A percentile compares a stretch with the other conserved stretches of the same genome.
phyloP scores from a whole-genome alignment of 2,329 filamentous ascomycete species.

The Fusarium caatingaense region DNA sequence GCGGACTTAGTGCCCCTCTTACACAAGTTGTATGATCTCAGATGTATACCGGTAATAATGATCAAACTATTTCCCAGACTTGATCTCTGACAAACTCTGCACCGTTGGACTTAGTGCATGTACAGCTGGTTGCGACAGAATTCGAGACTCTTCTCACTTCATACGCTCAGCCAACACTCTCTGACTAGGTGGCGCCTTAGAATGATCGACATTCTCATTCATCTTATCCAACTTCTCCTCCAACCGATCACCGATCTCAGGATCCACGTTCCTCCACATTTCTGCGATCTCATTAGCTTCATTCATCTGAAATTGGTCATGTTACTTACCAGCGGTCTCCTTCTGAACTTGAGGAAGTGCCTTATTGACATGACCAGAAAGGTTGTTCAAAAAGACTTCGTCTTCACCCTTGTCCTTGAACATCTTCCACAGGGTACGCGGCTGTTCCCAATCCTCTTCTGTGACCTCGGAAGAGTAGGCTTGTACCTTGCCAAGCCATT shows the following conservation, averaged over 20 bases:
- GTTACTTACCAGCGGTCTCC: neutral
- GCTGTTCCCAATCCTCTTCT: slow-evolving; percentile 8
- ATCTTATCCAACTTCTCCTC: neutral
- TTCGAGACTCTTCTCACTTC: neutral
- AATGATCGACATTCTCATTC: neutral
- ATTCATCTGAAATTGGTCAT: too few relatives aligned
- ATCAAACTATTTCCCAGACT: too few relatives aligned
- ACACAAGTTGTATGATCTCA: too few relatives aligned
- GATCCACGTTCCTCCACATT: neutral
- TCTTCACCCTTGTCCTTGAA: neutral
- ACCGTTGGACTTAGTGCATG: too few relatives aligned
- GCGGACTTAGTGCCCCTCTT: accelerated
- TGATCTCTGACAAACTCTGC: too few relatives aligned
- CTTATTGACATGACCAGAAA: slow-evolving; percentile 1
- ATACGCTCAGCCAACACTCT: neutral
- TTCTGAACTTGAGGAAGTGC: neutral
- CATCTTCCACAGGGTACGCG: neutral
- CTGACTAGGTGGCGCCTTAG: neutral
- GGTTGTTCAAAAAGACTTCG: neutral
- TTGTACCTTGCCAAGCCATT: slow-evolving; percentile 1
- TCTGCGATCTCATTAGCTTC: neutral
- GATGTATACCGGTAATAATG: accelerated
- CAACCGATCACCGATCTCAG: neutral
- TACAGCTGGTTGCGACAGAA: accelerated
- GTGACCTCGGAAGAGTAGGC: neutral